phyloP scores from a whole-genome alignment of 441 rosid species.

The Francoa sonchifolia region DNA sequence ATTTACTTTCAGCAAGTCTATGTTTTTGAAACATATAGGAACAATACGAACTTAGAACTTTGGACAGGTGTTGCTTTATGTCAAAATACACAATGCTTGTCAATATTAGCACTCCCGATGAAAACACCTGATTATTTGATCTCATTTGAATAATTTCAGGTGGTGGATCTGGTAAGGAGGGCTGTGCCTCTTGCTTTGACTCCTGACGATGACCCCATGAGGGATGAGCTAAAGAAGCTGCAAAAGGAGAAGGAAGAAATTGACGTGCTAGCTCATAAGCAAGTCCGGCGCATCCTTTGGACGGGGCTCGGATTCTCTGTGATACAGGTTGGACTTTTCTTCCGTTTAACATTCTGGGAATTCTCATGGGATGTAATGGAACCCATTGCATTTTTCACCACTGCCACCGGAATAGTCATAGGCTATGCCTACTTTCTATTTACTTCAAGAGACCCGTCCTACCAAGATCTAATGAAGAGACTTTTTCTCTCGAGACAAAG shows the following conservation, averaged over 20 bases:
- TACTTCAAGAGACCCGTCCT: conserved; percentile 85
- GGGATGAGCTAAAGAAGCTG: conserved; percentile 48
- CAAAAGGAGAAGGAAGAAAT: conserved; percentile 62
- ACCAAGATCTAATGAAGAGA: conserved; percentile 79
- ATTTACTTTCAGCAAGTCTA: too few species aligned
- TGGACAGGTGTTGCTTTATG: too few species aligned
- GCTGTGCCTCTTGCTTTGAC: conserved; percentile 72
- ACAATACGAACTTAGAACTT: too few species aligned
- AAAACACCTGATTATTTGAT: neutral
- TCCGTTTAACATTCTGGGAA: conserved; percentile 90
- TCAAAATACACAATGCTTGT: too few species aligned
- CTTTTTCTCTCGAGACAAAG: conserved; percentile 67
- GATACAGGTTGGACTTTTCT: conserved; percentile 44
- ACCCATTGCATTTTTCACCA: conserved; percentile 69
- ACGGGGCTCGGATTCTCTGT: conserved; percentile 53
- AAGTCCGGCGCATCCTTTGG: conserved; percentile 74
- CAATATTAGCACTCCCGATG: too few species aligned
- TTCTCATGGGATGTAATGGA: conserved; percentile 99
- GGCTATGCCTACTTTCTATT: conserved; percentile 81
- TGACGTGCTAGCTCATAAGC: conserved; percentile 64
- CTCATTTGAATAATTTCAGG: conserved; percentile 21
- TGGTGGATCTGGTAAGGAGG: conserved; percentile 68
- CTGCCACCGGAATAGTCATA: conserved; percentile 50
- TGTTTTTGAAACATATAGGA: too few species aligned
- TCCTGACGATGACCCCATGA: conserved; percentile 45